phyloP scores from a whole-genome alignment of 305 asterid species.

The Salvia sclarea region DNA sequence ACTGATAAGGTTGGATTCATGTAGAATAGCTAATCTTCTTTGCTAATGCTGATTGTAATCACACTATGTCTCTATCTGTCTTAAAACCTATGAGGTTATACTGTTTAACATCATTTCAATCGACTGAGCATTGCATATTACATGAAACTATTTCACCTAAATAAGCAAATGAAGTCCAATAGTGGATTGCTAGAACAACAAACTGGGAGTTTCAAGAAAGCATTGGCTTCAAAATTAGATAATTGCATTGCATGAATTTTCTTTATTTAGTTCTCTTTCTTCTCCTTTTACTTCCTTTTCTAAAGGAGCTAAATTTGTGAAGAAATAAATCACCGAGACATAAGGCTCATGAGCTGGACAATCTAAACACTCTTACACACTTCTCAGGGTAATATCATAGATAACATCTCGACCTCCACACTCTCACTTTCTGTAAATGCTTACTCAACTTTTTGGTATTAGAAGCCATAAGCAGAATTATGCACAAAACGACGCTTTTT shows the following conservation, averaged over 20 bases:
- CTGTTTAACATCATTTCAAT: neutral
- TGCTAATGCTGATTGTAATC: constrained; percentile 9
- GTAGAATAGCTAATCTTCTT: neutral
- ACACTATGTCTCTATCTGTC: neutral
- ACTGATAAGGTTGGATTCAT: neutral
- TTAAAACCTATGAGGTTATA: constrained; percentile 1
- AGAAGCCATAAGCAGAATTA: neutral
- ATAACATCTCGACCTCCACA: neutral
- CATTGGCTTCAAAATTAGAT: neutral
- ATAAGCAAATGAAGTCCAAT: neutral
- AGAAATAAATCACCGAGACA: neutral
- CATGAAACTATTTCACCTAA: neutral
- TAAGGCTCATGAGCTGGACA: constrained; percentile 13
- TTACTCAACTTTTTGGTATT: neutral
- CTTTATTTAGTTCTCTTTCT: neutral
- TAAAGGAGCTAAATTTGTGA: neutral
- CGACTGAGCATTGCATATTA: neutral
- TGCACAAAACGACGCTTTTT: neutral
- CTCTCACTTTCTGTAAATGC: neutral
- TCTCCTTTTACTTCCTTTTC: neutral
- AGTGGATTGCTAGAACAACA: neutral
- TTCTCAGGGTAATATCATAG: neutral
- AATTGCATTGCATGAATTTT: neutral
- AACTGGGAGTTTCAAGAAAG: neutral
- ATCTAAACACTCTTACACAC: neutral